phyloP scores from a whole-genome alignment of 768 basidiomycete species.

The Trametes cingulata region DNA sequence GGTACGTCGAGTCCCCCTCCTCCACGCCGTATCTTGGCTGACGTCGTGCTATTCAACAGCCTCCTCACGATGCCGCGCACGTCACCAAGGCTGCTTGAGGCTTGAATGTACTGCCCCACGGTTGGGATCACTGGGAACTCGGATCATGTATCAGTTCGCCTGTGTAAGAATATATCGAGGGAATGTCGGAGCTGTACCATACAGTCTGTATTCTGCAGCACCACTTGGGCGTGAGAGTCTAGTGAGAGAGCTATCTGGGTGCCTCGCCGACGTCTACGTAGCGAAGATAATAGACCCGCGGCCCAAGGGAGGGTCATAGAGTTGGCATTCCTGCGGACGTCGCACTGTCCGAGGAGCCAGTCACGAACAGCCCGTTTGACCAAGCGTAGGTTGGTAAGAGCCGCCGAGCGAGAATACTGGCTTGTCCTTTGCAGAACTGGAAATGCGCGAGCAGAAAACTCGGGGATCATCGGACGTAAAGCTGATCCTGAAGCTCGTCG shows the following conservation, averaged over 20 bases:
- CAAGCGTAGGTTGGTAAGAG: no score
- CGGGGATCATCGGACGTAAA: no score
- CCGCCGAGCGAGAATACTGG: no score
- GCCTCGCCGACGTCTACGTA: no score
- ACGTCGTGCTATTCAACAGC: conserved; percentile 14
- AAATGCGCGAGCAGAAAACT: no score
- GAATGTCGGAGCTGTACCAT: conserved; percentile 17
- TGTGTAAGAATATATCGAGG: conserved; percentile 9
- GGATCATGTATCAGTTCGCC: conserved; percentile 5
- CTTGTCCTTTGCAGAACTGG: no score
- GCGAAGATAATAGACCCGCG: no score
- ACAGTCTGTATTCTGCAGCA: not conserved
- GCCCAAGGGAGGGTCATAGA: no score
- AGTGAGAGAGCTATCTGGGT: not conserved
- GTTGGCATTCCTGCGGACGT: no score
- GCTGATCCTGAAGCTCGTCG: no score
- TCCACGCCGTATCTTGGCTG: not conserved
- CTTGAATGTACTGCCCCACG: not conserved
- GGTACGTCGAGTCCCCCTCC: conserved; percentile 14
- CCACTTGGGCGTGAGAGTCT: not conserved
- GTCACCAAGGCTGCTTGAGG: conserved; percentile 14
- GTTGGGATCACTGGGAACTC: not conserved
- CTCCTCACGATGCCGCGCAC: conserved; percentile 33
- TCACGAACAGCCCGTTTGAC: no score
- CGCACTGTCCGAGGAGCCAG: no score